A percentile compares a stretch with the other conserved stretches of the same genome.
Conservation (phyloP, 73 alveolate species). For the Blepharisma stoltei region DNA sequence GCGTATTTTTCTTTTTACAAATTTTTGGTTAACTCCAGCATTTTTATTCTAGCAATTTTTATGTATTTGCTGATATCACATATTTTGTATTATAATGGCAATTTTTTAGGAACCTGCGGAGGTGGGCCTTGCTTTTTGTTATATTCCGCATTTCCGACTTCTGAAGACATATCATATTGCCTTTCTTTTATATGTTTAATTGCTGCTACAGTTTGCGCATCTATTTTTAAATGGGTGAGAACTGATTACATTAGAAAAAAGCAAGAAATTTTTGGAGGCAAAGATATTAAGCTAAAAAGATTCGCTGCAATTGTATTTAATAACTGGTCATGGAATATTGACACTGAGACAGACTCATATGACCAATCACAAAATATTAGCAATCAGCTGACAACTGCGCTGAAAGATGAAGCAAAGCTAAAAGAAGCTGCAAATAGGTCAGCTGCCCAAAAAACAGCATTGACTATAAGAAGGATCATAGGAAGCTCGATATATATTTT, state of each 20-base stretch:
- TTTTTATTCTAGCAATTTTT: slow-evolving; percentile 25
- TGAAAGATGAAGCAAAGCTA: slow-evolving; percentile 50
- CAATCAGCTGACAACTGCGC: slow-evolving; percentile 33
- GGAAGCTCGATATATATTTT: slow-evolving; percentile 27
- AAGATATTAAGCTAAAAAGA: slow-evolving; percentile 31
- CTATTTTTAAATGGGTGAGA: slow-evolving; percentile 45
- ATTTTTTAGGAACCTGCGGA: slow-evolving; percentile 17
- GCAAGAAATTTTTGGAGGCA: slow-evolving; percentile 45
- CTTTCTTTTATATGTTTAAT: slow-evolving; percentile 36
- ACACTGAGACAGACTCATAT: slow-evolving; percentile 36
- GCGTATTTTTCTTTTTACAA: slow-evolving; percentile 37
- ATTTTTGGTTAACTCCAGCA: slow-evolving; percentile 40
- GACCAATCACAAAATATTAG: slow-evolving; percentile 31
- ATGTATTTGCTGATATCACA: slow-evolving; percentile 23
- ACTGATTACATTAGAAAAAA: slow-evolving; percentile 37
- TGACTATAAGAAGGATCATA: slow-evolving; percentile 42
- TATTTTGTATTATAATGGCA: slow-evolving; percentile 28
- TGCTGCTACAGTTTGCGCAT: slow-evolving; percentile 26
- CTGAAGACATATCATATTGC: slow-evolving; percentile 31
- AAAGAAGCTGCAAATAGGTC: slow-evolving; percentile 49
- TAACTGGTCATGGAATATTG: slow-evolving; percentile 53
- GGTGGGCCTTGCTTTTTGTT: slow-evolving; percentile 46
- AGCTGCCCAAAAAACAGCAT: slow-evolving; percentile 37
- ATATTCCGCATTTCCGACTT: slow-evolving; percentile 38
- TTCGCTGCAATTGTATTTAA: slow-evolving; percentile 50